Conservation (phyloP, 148 eudicot species). For the Silene uniflora region DNA sequence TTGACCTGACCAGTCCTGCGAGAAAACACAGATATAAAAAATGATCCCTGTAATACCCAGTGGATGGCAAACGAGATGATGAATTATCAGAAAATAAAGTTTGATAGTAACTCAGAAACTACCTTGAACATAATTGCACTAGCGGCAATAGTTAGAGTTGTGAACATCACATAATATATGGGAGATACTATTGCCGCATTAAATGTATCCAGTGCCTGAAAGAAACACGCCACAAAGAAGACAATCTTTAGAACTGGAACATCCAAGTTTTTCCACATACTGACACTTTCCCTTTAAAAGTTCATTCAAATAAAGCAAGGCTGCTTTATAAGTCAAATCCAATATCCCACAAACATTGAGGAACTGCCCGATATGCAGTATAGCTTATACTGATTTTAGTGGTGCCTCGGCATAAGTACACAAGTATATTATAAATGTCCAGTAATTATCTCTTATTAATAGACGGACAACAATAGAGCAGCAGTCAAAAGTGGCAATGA, state of each 20-base stretch:
- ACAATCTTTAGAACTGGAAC: not conserved
- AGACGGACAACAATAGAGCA: not conserved
- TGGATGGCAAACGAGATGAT: not conserved
- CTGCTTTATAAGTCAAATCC: not conserved
- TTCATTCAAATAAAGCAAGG: not conserved
- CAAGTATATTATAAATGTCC: not conserved
- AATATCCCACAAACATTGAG: not conserved
- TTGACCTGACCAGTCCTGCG: slow-evolving; percentile 80
- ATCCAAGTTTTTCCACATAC: not conserved
- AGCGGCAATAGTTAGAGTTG: slow-evolving; percentile 80
- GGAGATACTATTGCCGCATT: slow-evolving; percentile 86
- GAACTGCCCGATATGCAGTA: not conserved
- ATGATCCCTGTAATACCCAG: not conserved
- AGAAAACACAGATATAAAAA: not conserved
- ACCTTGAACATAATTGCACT: slow-evolving; percentile 93
- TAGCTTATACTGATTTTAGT: not conserved
- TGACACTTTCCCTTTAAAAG: not conserved
- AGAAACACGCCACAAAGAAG: slow-evolving; percentile 1
- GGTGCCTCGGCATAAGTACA: too few species aligned
- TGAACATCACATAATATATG: slow-evolving; percentile 90
- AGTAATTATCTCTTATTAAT: not conserved
- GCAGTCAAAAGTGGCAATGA: not conserved
- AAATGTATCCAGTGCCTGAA: slow-evolving; percentile 77
- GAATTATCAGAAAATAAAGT: not conserved
- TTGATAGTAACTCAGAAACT: slow-evolving; percentile 7